Evolutionary conservation across 2,329 filamentous ascomycete species (phyloP).

Genomic region (Colletotrichum sp.): DNA sequence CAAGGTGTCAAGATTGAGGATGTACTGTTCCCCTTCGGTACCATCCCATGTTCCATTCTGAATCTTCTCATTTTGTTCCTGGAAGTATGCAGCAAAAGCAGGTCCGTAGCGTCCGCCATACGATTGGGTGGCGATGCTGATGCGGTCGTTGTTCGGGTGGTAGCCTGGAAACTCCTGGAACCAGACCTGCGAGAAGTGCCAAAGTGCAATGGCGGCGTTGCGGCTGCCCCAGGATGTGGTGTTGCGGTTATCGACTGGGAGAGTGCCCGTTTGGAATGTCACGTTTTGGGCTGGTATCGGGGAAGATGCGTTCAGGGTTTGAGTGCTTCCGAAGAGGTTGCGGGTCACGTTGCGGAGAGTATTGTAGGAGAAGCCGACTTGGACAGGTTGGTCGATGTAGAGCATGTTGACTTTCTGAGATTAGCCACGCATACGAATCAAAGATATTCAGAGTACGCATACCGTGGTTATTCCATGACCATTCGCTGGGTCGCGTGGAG

Average conservation of each 20-base stretch:
- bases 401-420: constrained; percentile 22
- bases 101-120: constrained; percentile 67
- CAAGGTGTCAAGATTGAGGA: constrained; percentile 52
- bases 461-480: constrained; percentile 63
- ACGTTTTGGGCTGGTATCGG: constrained; percentile 36
- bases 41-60: constrained; percentile 34
- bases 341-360: constrained; percentile 23
- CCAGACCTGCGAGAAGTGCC: constrained; percentile 48
- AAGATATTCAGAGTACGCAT: not conserved
- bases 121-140: constrained; percentile 57
- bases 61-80: constrained; percentile 61
- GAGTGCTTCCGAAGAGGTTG: constrained; percentile 9
- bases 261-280: constrained; percentile 39
- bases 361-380: constrained; percentile 26
- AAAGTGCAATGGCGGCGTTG: constrained; percentile 29
- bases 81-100: constrained; percentile 59
- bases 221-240: constrained; percentile 46
- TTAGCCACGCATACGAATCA: not conserved
- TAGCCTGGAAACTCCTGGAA: constrained; percentile 68
- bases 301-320: constrained; percentile 10
- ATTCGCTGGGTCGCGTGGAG: constrained; percentile 55
- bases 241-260: constrained; percentile 30
- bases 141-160: constrained; percentile 53
- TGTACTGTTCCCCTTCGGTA: constrained; percentile 42
- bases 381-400: constrained; percentile 26